Evolutionary conservation across 129 eudicot genomes (phyloP).

Genomic region (Glebionis coronaria): DNA sequence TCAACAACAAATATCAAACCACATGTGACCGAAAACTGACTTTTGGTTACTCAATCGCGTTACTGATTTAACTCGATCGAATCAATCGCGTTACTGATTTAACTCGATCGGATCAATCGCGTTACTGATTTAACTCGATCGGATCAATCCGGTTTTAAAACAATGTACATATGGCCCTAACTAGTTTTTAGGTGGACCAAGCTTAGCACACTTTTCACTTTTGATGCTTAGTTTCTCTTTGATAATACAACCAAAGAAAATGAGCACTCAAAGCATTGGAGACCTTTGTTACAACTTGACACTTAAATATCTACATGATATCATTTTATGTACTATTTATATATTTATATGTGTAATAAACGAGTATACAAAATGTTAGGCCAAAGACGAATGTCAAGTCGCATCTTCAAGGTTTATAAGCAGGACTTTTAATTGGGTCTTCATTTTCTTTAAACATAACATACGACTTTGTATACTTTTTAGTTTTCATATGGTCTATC

Average conservation of each 20-base stretch:
- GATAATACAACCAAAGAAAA: not conserved
- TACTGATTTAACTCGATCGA: too few relatives aligned
- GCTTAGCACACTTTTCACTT: too few relatives aligned
- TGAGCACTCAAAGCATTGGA: not conserved
- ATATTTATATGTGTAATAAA: too few relatives aligned
- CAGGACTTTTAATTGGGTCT: slow-evolving; percentile 11
- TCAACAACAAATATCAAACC: too few relatives aligned
- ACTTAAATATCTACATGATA: not conserved
- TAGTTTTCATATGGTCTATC: not conserved
- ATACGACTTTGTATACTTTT: not conserved
- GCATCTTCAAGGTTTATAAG: slow-evolving; percentile 16
- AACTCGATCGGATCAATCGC: too few relatives aligned
- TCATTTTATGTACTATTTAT: not conserved
- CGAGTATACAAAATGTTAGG: not conserved
- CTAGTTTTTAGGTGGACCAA: not conserved
- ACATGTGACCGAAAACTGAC: too few relatives aligned
- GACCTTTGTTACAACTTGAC: not conserved
- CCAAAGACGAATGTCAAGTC: slow-evolving; percentile 15
- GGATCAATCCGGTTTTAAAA: too few relatives aligned
- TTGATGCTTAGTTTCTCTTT: not conserved
- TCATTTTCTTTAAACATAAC: not conserved
- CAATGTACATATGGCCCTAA: too few relatives aligned
- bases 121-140: too few relatives aligned
- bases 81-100: too few relatives aligned
- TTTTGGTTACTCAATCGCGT: too few relatives aligned